Evolutionary conservation across 2,329 filamentous ascomycete genomes (phyloP).

Genomic region (Periconia macrospinosa): DNA sequence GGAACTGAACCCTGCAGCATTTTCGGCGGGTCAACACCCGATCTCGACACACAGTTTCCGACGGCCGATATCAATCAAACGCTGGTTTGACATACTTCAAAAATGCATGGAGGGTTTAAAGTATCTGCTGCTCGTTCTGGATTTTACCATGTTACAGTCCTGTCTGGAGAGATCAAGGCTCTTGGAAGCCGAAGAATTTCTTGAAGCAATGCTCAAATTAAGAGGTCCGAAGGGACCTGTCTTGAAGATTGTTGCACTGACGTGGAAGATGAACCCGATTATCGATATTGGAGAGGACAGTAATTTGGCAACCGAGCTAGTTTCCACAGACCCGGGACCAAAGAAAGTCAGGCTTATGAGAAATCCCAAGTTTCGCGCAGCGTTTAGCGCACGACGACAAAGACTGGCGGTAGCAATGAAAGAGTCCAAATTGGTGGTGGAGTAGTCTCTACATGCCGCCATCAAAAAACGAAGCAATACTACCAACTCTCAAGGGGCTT

Average conservation of each 20-base stretch:
- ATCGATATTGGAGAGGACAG: background rate
- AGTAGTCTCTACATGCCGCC: too few relatives aligned
- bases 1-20: background rate
- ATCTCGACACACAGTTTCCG: background rate
- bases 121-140: background rate
- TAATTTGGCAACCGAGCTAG: background rate
- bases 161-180: background rate
- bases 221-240: background rate
- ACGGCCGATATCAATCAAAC: background rate
- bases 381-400: background rate
- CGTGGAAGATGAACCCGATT: background rate
- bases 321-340: background rate
- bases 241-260: background rate
- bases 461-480: too few relatives aligned
- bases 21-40: background rate
- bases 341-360: background rate
- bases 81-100: background rate
- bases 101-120: background rate
- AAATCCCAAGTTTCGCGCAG: background rate
- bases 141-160: background rate
- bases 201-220: background rate
- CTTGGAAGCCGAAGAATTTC: background rate
- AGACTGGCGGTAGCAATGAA: background rate
- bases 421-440: background rate
- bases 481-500: too few relatives aligned